Evolutionary conservation across 2,329 filamentous ascomycete genomes (phyloP), one percentile per base, ranked within the genome.

Genomic region (Sporothrix brasiliensis): DNA sequence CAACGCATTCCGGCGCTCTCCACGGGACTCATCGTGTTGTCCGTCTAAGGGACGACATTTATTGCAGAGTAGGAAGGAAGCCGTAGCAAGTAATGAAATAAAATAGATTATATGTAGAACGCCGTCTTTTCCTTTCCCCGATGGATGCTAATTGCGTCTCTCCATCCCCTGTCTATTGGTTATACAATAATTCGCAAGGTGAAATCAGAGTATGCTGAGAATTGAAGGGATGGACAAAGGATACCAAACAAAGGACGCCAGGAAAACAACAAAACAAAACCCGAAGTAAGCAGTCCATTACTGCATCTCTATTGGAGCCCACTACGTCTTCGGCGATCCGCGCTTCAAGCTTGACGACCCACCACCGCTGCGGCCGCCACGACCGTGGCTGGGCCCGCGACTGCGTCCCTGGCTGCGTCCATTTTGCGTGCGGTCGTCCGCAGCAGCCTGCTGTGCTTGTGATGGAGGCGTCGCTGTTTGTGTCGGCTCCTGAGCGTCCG

Each of bases 11-110:
- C 78, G 11, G 78, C 77, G 0, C 74, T 80, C 75, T 78, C 76
- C 3, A 76, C 77, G 0, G 79, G 77, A 49, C 73, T 81, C 21
- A 65, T 81, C 1, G 75, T 81, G 7, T 67, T 81, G 68, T 52
- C 56, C 3, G 19, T n/a, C 1, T 65, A 67, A 10, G 19, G 2
- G n/a, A 24, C 16, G 58, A 21, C 16, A 16, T 16, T 6, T 4
- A 2, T 16, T 14, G 7, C 7, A 6, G 2, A 39, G 30, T 11
- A 7, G 24, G 6, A 3, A 4, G 27, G 3, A 3, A 30, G 39
- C 7, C 21, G 34, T 34, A 34, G 34, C 34, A 21, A 27, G 16
- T 19, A 24, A 47, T 63, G 0, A 63, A 63, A 61, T 24, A 2
- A 47, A 27, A 44, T 44, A 27, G n/a, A 47, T 39, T 61, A 61